Conservation (phyloP, 768 basidiomycete species). For the Lanmaoa rubissima region DNA sequence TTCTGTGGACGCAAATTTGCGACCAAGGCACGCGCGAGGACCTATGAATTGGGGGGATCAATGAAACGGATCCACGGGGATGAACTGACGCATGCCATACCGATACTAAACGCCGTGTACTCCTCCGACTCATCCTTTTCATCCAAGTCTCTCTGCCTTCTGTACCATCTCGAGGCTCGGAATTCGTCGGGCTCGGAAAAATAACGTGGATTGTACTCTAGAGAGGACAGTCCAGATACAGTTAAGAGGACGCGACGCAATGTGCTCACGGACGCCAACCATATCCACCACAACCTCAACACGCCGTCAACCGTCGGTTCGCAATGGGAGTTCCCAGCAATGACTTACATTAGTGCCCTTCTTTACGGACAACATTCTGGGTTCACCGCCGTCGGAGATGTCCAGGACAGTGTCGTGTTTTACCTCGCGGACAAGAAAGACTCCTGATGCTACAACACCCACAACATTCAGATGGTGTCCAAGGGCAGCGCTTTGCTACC, state of each 20-base stretch:
- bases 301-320: slow-evolving; percentile 1
- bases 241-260: neutral
- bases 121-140: slow-evolving; percentile 17
- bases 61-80: neutral
- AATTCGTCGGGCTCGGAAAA: slow-evolving; percentile 38
- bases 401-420: slow-evolving; percentile 27
- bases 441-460: slow-evolving; percentile 26
- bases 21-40: slow-evolving; percentile 52
- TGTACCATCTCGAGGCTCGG: slow-evolving; percentile 40
- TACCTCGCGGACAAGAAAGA: slow-evolving; percentile 30
- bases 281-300: slow-evolving; percentile 30
- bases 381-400: slow-evolving; percentile 14
- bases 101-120: slow-evolving; percentile 24
- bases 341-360: slow-evolving; percentile 24
- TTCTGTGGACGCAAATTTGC: slow-evolving; percentile 54
- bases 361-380: slow-evolving; percentile 18
- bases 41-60: slow-evolving; percentile 28
- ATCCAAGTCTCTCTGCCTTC: slow-evolving; percentile 1
- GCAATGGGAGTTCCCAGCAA: too few species aligned
- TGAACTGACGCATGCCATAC: slow-evolving; percentile 6
- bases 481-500: slow-evolving; percentile 1
- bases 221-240: neutral
- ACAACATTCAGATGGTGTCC: neutral
- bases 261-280: slow-evolving; percentile 27
- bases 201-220: slow-evolving; percentile 38